Evolutionary conservation across 1,139 yeast species (phyloP).

Genomic region (Trichomonascaceae sp.): DNA sequence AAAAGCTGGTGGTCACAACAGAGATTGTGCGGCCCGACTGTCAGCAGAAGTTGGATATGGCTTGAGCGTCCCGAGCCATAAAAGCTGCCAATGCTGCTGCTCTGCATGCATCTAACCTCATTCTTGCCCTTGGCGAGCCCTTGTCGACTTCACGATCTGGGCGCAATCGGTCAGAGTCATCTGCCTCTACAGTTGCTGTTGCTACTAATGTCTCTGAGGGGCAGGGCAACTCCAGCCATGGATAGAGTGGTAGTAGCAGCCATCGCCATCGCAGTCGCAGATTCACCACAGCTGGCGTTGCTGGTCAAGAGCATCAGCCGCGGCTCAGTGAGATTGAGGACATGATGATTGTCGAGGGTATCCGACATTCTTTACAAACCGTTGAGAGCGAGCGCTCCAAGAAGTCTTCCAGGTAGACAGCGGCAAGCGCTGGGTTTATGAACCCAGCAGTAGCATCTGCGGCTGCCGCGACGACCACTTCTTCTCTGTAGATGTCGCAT

Average conservation of each 20-base stretch:
- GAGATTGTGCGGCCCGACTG: constrained; percentile 88
- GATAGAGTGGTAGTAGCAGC: too few species aligned
- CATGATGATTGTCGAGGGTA: constrained; percentile 74
- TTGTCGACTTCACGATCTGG: background rate
- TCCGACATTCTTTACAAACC: constrained; percentile 32
- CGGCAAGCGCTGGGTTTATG: too few species aligned
- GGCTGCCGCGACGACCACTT: too few species aligned
- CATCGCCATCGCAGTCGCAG: too few species aligned
- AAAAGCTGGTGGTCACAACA: too few species aligned
- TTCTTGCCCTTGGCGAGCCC: constrained; percentile 21
- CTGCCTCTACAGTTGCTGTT: constrained; percentile 2
- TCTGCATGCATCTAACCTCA: constrained; percentile 67
- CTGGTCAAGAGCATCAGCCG: background rate
- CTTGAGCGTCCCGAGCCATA: constrained; percentile 67
- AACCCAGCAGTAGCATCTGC: too few species aligned
- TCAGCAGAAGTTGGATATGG: constrained; percentile 60
- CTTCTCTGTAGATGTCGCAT: too few species aligned
- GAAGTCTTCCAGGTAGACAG: too few species aligned
- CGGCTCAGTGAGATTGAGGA: constrained; percentile 41
- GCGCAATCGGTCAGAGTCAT: background rate
- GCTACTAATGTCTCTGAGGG: background rate
- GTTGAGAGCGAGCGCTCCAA: background rate
- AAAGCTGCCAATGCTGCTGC: constrained; percentile 92
- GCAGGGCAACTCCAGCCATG: background rate
- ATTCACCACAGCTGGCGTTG: background rate